Evolutionary conservation across 129 eudicot species (phyloP).

Genomic region (Oenanthe sinensis): DNA sequence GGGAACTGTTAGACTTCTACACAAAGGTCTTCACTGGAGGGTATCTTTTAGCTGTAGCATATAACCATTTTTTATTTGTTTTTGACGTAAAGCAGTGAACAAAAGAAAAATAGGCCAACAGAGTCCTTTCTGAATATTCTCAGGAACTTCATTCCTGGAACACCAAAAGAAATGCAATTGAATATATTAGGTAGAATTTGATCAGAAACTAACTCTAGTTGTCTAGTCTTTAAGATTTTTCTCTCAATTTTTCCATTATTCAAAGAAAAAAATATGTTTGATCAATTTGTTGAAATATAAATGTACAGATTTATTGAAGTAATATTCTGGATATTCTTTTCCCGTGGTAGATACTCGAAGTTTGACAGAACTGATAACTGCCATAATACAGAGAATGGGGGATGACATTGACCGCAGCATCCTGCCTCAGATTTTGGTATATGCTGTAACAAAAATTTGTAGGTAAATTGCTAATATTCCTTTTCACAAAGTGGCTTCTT

Average conservation of each 20-base stretch:
- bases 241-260: background rate
- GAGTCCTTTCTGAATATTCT: background rate
- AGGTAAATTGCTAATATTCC: background rate
- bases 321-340: background rate
- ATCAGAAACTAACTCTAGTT: background rate
- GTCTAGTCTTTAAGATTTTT: background rate
- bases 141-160: background rate
- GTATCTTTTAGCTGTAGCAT: background rate
- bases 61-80: background rate
- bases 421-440: slow-evolving; percentile 92
- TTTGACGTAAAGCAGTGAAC: background rate
- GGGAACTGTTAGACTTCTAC: background rate
- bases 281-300: background rate
- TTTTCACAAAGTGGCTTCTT: slow-evolving; percentile 2
- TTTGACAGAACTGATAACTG: slow-evolving; percentile 76
- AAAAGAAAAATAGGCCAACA: background rate
- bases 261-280: background rate
- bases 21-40: background rate
- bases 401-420: slow-evolving; percentile 75
- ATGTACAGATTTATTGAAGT: background rate
- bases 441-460: background rate
- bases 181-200: background rate
- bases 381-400: slow-evolving; percentile 82
- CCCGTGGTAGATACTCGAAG: slow-evolving; percentile 55
- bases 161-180: background rate